A percentile compares a stretch with the other conserved stretches of the same genome.
These are phyloP conservation scores for Dothideomycetidae sp. DNA, from an alignment of 2,329 filamentous ascomycete species.

Conservation along the genomic window DNA sequence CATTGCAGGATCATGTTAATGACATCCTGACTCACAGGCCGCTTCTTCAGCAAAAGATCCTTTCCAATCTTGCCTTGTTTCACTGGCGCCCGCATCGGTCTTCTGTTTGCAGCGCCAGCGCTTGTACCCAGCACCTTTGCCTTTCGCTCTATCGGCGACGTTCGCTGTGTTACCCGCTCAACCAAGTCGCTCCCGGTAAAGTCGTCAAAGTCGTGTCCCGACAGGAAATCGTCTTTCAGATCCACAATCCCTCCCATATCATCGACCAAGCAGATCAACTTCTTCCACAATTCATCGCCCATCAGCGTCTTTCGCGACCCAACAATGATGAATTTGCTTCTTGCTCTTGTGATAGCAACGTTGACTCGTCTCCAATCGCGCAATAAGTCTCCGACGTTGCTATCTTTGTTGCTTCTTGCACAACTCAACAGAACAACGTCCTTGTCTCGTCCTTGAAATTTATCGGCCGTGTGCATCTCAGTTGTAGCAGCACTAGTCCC, in stretches of 20 bases:
- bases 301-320: slow-evolving; percentile 68
- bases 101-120: slow-evolving; percentile 9
- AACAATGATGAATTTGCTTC: slow-evolving; percentile 79
- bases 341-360: slow-evolving; percentile 84
- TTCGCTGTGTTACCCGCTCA: slow-evolving; percentile 11
- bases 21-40: slow-evolving; percentile 11
- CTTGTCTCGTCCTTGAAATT: slow-evolving; percentile 93
- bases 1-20: slow-evolving; percentile 9
- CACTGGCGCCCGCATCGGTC: neutral
- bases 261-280: slow-evolving; percentile 66
- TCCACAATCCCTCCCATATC: slow-evolving; percentile 66
- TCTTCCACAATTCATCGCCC: slow-evolving; percentile 56
- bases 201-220: slow-evolving; percentile 41
- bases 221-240: slow-evolving; percentile 34
- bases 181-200: slow-evolving; percentile 17
- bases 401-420: slow-evolving; percentile 71
- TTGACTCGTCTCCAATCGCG: slow-evolving; percentile 90
- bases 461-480: slow-evolving; percentile 93
- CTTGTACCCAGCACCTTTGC: slow-evolving; percentile 9
- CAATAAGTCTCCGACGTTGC: slow-evolving; percentile 76
- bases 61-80: slow-evolving; percentile 7
- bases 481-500: slow-evolving; percentile 41
- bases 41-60: slow-evolving; percentile 16
- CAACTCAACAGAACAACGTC: slow-evolving; percentile 78
- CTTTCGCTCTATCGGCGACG: slow-evolving; percentile 4